phyloP scores from a whole-genome alignment of 2,329 filamentous ascomycete genomes.

The Epichloe sp. region DNA sequence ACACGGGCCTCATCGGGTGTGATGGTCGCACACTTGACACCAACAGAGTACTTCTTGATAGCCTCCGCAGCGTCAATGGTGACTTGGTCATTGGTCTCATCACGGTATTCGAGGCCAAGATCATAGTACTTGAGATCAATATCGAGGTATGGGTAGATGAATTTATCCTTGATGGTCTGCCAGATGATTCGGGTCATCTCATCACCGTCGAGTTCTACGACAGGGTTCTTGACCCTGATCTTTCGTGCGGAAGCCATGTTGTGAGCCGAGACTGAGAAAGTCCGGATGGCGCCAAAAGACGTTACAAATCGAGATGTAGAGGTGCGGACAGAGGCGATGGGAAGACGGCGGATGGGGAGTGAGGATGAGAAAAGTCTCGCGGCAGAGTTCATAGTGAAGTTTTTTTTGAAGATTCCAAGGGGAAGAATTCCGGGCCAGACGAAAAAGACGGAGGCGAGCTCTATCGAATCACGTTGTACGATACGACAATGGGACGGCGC shows the following conservation, averaged over 20 bases:
- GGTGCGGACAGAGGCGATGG: slow-evolving; percentile 13
- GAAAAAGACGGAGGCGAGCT: slow-evolving; percentile 9
- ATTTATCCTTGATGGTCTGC: slow-evolving; percentile 98
- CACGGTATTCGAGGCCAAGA: slow-evolving; percentile 83
- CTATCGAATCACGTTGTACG: not conserved
- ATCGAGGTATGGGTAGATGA: slow-evolving; percentile 91
- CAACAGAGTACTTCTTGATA: slow-evolving; percentile 97
- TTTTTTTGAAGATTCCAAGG: not conserved
- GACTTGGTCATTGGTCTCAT: slow-evolving; percentile 92
- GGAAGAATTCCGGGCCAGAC: slow-evolving; percentile 3
- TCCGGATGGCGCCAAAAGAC: slow-evolving; percentile 30
- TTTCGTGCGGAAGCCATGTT: slow-evolving; percentile 54
- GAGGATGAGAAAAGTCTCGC: slow-evolving; percentile 19
- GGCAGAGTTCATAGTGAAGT: slow-evolving; percentile 15
- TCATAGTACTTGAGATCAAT: slow-evolving; percentile 98
- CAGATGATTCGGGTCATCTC: slow-evolving; percentile 99
- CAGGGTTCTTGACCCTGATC: slow-evolving; percentile 99
- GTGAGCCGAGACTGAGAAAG: slow-evolving; percentile 52
- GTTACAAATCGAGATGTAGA: slow-evolving; percentile 28
- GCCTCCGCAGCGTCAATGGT: slow-evolving; percentile 90
- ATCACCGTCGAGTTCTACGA: slow-evolving; percentile 91
- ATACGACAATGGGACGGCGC: not conserved
- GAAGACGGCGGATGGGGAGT: slow-evolving; percentile 16
- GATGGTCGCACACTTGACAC: slow-evolving; percentile 98
- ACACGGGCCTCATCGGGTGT: slow-evolving; percentile 95